Evolutionary conservation across 176 grass and related monocot genomes (phyloP), one percentile per base, ranked within the genome.

Genomic region (Tuctoria greenei): DNA sequence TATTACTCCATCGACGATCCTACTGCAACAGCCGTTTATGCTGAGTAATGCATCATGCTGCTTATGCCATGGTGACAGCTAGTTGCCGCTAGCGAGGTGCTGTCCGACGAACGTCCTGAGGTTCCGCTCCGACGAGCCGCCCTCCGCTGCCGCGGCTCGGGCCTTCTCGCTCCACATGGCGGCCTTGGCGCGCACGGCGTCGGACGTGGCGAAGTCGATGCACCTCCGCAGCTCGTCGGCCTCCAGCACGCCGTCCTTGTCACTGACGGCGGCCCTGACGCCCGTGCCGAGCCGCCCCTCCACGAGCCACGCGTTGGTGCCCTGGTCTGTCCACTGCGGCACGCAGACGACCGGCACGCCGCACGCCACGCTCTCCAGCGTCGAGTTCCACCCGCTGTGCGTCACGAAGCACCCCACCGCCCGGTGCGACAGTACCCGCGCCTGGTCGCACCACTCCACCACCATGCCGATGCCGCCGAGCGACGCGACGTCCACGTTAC

Each of bases 361-460:
- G 69, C 80, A 84, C 8, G 73, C 77, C 8, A 80, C 9, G 37
- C 39, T 62, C 74, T 95, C 92, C 26, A 76, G 27, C 11, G 72
- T 79, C 0, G 92, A 95, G 79, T 91, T 95, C 92, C 92, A 91
- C 4, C 88, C 92, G 15, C 75, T 78, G 56, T 95, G 92, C 12
- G 88, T 91, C 20, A 95, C 63, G 64, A 95, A 95, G 80, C 92
- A 95, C 5, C 86, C 88, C 6, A 97, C 85, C 0, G 90, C 65
- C 8, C 86, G 81, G 71, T 91, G 91, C 4, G 66, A 76, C 49
- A 97, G 85, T 49, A 97, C 91, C 16, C 82, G 64, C 31, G 63
- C 80, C 82, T 97, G 94, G 74, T 86, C 73, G 81, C 90, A 97
- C 94, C 94, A 97, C 63, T 60, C 78, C 69, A 97, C 90, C 77